These are phyloP conservation scores for Yamadazyma siamensis DNA, from an alignment of 1,139 yeast species.

Conservation along the genomic window DNA sequence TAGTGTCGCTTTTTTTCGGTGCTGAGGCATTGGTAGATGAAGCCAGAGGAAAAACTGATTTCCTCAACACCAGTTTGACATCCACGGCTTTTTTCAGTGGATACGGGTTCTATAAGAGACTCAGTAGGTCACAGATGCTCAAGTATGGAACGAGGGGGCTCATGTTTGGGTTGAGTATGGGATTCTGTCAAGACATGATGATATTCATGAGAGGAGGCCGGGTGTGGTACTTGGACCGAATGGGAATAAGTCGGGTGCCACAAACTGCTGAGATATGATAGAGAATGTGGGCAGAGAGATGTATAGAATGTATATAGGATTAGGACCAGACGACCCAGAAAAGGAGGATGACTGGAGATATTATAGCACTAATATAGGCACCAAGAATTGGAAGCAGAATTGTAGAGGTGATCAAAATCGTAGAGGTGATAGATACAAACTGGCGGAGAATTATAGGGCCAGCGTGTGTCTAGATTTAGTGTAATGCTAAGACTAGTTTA, in stretches of 20 bases:
- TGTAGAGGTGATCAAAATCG: too few relatives aligned
- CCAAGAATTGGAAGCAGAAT: too few relatives aligned
- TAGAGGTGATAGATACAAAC: too few relatives aligned
- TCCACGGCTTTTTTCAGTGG: slow-evolving; percentile 51
- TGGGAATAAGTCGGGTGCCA: too few relatives aligned
- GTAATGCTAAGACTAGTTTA: too few relatives aligned
- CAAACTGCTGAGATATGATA: background rate
- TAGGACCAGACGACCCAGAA: background rate
- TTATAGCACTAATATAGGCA: too few relatives aligned
- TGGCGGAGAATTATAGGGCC: too few relatives aligned
- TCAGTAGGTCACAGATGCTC: slow-evolving; percentile 47
- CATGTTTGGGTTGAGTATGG: slow-evolving; percentile 55
- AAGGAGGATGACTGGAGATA: too few relatives aligned
- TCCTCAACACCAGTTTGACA: slow-evolving; percentile 53
- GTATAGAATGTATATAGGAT: background rate
- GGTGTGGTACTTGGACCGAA: slow-evolving; percentile 54
- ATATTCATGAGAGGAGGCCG: slow-evolving; percentile 57
- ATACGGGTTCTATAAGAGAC: slow-evolving; percentile 43
- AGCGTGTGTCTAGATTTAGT: too few relatives aligned
- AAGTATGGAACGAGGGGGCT: slow-evolving; percentile 53
- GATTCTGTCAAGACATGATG: slow-evolving; percentile 63
- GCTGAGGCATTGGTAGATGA: slow-evolving; percentile 60
- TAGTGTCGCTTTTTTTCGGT: slow-evolving; percentile 54
- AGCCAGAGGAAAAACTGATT: slow-evolving; percentile 50
- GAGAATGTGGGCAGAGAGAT: background rate